phyloP scores from a whole-genome alignment of 345 rosid genomes.

The Diplotaxis tenuifolia region DNA sequence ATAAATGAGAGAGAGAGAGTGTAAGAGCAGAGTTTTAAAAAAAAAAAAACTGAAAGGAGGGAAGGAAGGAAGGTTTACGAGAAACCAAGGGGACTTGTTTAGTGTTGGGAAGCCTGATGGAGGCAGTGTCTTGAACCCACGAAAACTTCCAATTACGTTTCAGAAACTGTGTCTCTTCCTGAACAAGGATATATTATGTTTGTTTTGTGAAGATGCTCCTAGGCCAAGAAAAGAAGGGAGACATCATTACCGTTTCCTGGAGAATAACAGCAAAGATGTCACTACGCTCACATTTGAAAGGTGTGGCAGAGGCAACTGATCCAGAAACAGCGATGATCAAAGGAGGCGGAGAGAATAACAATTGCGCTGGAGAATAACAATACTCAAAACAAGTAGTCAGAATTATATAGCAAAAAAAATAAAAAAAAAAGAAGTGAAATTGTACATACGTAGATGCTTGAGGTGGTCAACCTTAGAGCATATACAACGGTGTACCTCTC shows the following conservation, averaged over 20 bases:
- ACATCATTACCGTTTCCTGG: conserved; percentile 64
- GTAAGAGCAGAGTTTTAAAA: too few species aligned
- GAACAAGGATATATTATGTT: too few species aligned
- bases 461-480: conserved; percentile 69
- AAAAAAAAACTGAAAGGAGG: too few species aligned
- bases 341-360: conserved; percentile 67
- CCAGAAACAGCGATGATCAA: conserved; percentile 69
- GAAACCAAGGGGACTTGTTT: too few species aligned
- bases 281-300: conserved; percentile 64
- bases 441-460: conserved; percentile 49
- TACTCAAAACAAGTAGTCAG: too few species aligned
- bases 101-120: too few species aligned
- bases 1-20: too few species aligned
- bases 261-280: conserved; percentile 58
- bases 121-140: conserved; percentile 88
- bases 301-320: conserved; percentile 79
- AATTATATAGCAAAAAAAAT: neutral
- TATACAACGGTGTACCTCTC: too few species aligned
- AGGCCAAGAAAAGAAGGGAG: neutral
- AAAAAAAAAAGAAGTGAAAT: neutral
- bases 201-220: too few species aligned
- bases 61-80: too few species aligned
- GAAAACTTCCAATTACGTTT: conserved; percentile 87
- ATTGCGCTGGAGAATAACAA: conserved; percentile 53
- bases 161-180: too few species aligned